Evolutionary conservation across 768 basidiomycete species (phyloP), one percentile per base, ranked within the genome.

Genomic region (Strobilomyces confusus): DNA sequence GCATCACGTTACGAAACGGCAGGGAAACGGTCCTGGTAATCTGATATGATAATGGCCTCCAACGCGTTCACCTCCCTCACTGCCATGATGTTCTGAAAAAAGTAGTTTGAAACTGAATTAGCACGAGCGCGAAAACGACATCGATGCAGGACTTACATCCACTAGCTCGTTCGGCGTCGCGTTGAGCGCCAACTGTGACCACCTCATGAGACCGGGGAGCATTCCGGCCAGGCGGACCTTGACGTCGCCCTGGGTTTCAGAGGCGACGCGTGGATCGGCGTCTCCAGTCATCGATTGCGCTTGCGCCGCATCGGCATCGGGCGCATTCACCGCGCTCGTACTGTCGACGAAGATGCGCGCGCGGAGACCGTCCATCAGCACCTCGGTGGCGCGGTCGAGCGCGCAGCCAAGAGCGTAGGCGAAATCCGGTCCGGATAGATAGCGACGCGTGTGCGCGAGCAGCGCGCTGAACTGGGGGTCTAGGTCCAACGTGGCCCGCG

Each of bases 141-240:
- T 42, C n/a, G 4, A 33, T 7, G 20, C 13, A 20, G 8, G 79
- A 9, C 88, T 69, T 64, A 92, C 92, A 73, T 94, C 91, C 25
- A 92, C 80, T 58, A 92, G 72, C 66, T 89, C 89, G 65, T 90
- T 92, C 33, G 89, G 90, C 50, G 86, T 65, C 17, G 80, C 80
- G 57, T 82, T 78, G 59, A 92, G 66, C 36, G 84, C 84, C 53
- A 82, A 53, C 57, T 80, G 80, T 61, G 84, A 86, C 91, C 92
- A 93, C 52, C 82, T 74, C 50, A 87, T 83, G 38, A 97, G 71
- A 1, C 82, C 87, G 5, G 93, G 94, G 26, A 98, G 71, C 59
- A 95, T 71, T 6, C 85, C 83, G 14, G 92, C 95, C 14, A 97
- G 69, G 43, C 89, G 74, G 46, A 90, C 80, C 59, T 79, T 77